Base-by-base conservation (phyloP, 2,329 filamentous ascomycete species). In the Venturia carpophila region DNA sequence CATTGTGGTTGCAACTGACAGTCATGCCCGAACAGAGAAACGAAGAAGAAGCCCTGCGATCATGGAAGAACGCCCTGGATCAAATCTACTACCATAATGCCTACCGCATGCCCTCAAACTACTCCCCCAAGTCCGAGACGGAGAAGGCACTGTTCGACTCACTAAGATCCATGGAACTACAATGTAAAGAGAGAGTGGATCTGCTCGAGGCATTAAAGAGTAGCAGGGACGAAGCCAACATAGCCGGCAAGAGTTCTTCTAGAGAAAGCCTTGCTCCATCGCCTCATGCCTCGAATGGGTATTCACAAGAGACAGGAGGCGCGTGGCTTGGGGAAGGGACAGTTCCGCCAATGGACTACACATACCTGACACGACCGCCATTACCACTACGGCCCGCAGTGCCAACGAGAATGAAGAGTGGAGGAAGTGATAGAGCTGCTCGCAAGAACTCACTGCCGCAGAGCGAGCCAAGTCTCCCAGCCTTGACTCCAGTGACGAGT, bases 131-230 rank as follows among this genome's bases (percentile, higher is more conserved):
- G 71, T 88, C 86, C 62, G 91, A 95, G 76, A 95, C 91, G 1
- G 93, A 97, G 73, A 88, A 85, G 71, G 87, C 91, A 2, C 78
- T 97, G 65, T 83, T 90, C 64, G 89, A 94, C 65, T 95, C 92
- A 61, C 78, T 97, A 67, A 85, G 86, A 66, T 84, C 92, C 71
- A 83, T 97, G 72, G 92, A 97, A 73, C 75, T 92, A 68, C 93
- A 97, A 76, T 97, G 92, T 76, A 93, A 94, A 75, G 93, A 97
- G 76, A 85, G 92, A 61, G 91, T 97, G 62, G 91, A 96, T 73
- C 80, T 97, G 42, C 82, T 97, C 7, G 89, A 94, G 73, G 89
- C 92, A 7, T 79, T 97, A 66, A 85, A 87, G 67, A 80, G 89
- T 68, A 88, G 85, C 70, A 79, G 84, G 41, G 78, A 82, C 67